Conservation (phyloP, 2,329 filamentous ascomycete genomes). For the Metarhizium brunneum region DNA sequence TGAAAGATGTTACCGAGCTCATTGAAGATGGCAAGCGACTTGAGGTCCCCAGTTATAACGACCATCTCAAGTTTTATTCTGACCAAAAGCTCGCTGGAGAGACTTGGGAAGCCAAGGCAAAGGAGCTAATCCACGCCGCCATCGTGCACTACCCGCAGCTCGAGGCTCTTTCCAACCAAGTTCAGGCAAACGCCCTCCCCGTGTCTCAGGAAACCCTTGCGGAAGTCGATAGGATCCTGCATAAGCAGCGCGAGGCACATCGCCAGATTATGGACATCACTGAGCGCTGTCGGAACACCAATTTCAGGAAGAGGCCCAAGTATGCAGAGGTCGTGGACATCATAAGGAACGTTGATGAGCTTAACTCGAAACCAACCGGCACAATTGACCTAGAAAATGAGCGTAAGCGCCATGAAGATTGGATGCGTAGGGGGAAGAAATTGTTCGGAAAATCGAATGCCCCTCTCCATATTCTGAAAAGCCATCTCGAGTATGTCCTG, state of each 20-base stretch:
- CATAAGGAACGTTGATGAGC: constrained; percentile 74
- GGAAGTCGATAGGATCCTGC: constrained; percentile 81
- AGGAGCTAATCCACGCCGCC: constrained; percentile 87
- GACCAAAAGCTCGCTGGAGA: constrained; percentile 70
- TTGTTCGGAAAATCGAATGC: constrained; percentile 97
- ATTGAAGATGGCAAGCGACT: constrained; percentile 70
- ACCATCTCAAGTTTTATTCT: constrained; percentile 65
- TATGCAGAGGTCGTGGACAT: constrained; percentile 88
- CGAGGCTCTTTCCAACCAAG: constrained; percentile 82
- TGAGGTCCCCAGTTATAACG: constrained; percentile 70
- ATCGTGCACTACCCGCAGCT: constrained; percentile 89
- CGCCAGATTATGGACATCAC: constrained; percentile 77
- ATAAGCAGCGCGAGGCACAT: constrained; percentile 92
- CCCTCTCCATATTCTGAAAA: constrained; percentile 87
- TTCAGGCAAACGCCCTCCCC: constrained; percentile 58
- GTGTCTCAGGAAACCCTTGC: constrained; percentile 74
- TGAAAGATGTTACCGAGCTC: constrained; percentile 71
- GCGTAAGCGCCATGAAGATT: constrained; percentile 91
- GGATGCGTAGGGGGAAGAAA: constrained; percentile 98
- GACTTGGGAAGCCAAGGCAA: constrained; percentile 86
- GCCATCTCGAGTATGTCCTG: constrained; percentile 87
- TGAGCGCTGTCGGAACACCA: constrained; percentile 63
- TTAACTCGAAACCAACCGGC: constrained; percentile 87
- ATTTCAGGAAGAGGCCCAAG: constrained; percentile 71
- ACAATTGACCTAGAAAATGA: constrained; percentile 91